Evolutionary conservation across 2,329 filamentous ascomycete species (phyloP).

Genomic region (Pezicula rhizophila): DNA sequence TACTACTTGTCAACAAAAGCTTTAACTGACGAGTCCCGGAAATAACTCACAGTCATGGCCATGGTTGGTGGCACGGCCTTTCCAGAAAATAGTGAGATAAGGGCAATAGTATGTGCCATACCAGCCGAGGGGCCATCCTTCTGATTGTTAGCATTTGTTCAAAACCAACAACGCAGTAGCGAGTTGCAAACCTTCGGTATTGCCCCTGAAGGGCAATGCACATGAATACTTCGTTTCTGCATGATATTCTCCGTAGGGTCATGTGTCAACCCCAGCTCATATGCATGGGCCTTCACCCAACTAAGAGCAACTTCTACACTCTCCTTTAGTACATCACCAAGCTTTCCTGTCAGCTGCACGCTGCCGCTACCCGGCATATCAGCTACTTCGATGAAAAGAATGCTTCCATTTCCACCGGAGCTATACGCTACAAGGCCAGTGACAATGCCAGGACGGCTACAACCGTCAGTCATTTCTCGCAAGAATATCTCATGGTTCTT

Average conservation of each 20-base stretch:
- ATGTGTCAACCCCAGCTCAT: conserved; percentile 76
- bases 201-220: conserved; percentile 90
- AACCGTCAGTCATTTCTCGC: conserved; percentile 15
- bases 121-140: conserved; percentile 83
- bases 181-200: conserved; percentile 86
- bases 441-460: conserved; percentile 77
- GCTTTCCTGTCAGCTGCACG: conserved; percentile 91
- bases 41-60: conserved; percentile 75
- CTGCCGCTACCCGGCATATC: conserved; percentile 92
- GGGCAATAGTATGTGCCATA: conserved; percentile 86
- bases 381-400: conserved; percentile 96
- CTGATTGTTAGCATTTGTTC: conserved; percentile 10
- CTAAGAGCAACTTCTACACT: conserved; percentile 92
- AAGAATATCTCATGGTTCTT: conserved; percentile 2
- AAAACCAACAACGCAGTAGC: background rate
- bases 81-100: conserved; percentile 83
- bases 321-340: conserved; percentile 95
- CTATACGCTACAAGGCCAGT: conserved; percentile 95
- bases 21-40: background rate
- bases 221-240: conserved; percentile 89
- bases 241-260: conserved; percentile 87
- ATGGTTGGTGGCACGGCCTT: conserved; percentile 84
- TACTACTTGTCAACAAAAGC: conserved; percentile 14
- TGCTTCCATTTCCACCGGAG: conserved; percentile 86
- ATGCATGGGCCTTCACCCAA: conserved; percentile 96